Conservation (phyloP, 352 stramenopile genomes). For the Blastocystis sp. region DNA sequence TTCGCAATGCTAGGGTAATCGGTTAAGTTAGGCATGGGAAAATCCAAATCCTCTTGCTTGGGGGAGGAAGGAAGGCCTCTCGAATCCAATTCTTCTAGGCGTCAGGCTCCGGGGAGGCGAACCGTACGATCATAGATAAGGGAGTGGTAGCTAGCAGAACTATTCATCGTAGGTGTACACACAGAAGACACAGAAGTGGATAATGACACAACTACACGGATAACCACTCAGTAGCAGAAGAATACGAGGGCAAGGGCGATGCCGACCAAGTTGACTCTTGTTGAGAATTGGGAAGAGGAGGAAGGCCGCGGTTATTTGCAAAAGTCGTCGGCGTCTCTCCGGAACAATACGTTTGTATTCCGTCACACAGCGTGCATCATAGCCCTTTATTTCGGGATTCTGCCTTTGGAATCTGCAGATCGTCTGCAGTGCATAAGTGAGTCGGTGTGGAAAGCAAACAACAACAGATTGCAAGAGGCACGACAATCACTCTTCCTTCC, state of each 20-base stretch:
- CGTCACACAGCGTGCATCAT: background rate
- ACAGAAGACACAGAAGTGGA: background rate
- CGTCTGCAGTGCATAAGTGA: too few species aligned
- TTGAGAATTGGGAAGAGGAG: background rate
- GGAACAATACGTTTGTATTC: background rate
- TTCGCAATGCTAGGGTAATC: background rate
- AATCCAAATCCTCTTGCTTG: background rate
- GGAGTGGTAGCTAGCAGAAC: background rate
- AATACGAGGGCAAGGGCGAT: background rate
- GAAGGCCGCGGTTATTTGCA: background rate
- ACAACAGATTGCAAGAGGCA: constrained; percentile 47
- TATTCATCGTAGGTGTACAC: background rate
- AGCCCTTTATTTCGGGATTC: too few species aligned
- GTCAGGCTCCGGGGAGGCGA: background rate
- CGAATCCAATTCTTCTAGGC: background rate
- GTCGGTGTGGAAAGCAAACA: background rate
- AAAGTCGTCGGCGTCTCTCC: background rate
- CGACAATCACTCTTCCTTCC: constrained; percentile 60
- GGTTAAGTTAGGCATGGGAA: background rate
- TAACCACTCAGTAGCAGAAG: background rate
- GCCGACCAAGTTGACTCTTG: background rate
- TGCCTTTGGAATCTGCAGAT: too few species aligned
- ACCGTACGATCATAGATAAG: background rate
- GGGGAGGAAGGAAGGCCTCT: background rate
- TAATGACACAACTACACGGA: background rate